Evolutionary conservation across 192 early-diverging fungal species (phyloP), one percentile per base, ranked within the genome.

Genomic region (Backusella liffmaniae): DNA sequence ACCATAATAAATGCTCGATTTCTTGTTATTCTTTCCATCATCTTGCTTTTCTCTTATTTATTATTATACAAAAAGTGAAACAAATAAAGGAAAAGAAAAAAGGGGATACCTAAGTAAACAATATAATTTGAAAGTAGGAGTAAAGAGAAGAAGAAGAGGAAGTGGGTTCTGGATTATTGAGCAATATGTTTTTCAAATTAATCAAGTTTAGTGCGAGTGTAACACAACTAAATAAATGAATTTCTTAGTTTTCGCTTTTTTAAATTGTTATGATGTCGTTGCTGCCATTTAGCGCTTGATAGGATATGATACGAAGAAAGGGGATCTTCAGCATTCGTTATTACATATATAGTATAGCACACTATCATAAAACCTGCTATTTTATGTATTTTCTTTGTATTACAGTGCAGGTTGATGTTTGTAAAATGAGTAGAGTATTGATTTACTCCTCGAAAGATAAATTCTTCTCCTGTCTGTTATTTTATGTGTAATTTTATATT

Each of bases 11-110:
- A 71, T 15, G 42, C 70, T 46, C 42, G 41, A 15, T 30, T 71
- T 71, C 70, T 71, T 30, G 42, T 30, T 46, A 49, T 46, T 41
- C 44, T 49, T 49, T 71, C 70, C 70, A 49, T 71, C 39, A 70
- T 70, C 21, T 70, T 42, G 32, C 3, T 69, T 34, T 37, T 7
- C 32, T 26, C 46, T 3, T 71, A 4, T 34, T 30, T 49, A 4
- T 32, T 46, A 46, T 8, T 71, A 32, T 32, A 46, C 7, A 13
- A 62, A 32, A 26, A 62, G 26, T 12, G 56, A 26, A 62, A 62
- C 9, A 62, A 29, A 29, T 21, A 69, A 69, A 34, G 42, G 12
- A 70, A 71, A 8, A 30, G 0, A 2, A 30, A 49, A 44, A 44
- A 46, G 29, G 44, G 12, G 23, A 15, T 46, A 32, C 30, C 1